Evolutionary conservation across 1,284 basidiomycete genomes (phyloP), one percentile per base, ranked within the genome.

Genomic region (Pyrrhoderma noxium): DNA sequence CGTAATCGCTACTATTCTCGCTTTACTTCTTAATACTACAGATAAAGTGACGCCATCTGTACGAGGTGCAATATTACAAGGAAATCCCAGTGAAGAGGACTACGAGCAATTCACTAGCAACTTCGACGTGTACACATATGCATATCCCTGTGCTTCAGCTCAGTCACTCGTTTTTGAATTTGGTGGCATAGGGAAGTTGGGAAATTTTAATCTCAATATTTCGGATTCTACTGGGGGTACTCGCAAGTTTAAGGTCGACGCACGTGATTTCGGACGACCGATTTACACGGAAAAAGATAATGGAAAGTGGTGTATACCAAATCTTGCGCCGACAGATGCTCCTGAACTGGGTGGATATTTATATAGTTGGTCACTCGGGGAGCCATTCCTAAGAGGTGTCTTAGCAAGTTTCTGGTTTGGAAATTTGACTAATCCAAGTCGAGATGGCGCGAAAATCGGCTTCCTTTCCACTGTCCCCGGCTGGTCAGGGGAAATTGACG

Each of bases 401-500:
- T 54, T 79, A 11, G 68, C 75, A 7, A 62, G 76, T 18, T 85
- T 79, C 62, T 77, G 85, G 62, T 85, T 76, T 57, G 83, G 83
- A 18, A 82, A 85, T 58, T 61, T 85, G 37, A 75, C 75, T 0
- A 70, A 79, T 56, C 83, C 82, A 1, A 79, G 77, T 0, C 64
- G 67, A 46, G 82, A 86, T 61, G 76, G 76, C 1, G 80, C 85
- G 0, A 75, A 77, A n/a, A 76, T 88, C 49, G 85, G 84, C 8
- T 74, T 88, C 52, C 59, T 82, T 38, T 85, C 82, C 8, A 82
- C 79, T 1, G 80, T 87, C 2, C 79, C 81, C 27, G 27, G 27
- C 11, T 31, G 27, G 27, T 5, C 5, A 5, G 27, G 27, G 5
- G 27, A 31, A 5, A 11, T 5, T 5, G 27, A 31, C 5, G 27